Conservation (phyloP, 805 yeast species). For the Metschnikowia borealis region DNA sequence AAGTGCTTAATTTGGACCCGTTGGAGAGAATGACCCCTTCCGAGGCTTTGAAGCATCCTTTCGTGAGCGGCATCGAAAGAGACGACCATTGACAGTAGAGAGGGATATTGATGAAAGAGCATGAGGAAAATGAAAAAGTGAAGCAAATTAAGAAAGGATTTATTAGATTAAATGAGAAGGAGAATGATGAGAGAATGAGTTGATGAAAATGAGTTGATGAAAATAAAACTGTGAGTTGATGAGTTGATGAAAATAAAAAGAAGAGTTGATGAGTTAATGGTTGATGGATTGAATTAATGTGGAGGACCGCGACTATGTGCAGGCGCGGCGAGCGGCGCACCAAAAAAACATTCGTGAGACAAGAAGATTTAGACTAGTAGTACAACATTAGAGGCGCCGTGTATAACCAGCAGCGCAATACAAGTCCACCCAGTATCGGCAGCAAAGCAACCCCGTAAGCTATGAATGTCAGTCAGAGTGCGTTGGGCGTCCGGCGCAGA, state of each 20-base stretch:
- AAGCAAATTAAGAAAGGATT: too few species aligned
- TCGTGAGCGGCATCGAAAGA: slow-evolving; percentile 45
- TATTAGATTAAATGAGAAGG: too few species aligned
- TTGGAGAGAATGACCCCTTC: slow-evolving; percentile 96
- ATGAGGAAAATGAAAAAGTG: neutral
- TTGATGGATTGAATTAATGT: too few species aligned
- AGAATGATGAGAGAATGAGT: too few species aligned
- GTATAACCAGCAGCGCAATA: neutral
- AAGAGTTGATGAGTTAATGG: too few species aligned
- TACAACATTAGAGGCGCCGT: neutral
- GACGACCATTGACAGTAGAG: neutral
- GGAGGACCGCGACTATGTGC: too few species aligned
- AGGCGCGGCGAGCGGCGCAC: too few species aligned
- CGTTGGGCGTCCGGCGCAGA: slow-evolving; percentile 81
- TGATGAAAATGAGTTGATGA: too few species aligned
- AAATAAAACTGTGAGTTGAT: too few species aligned
- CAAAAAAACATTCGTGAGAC: neutral
- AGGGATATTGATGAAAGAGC: neutral
- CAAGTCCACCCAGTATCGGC: too few species aligned
- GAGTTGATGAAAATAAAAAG: too few species aligned
- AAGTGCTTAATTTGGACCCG: slow-evolving; percentile 81
- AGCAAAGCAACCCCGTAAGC: neutral
- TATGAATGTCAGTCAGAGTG: slow-evolving; percentile 88
- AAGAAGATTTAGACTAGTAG: neutral
- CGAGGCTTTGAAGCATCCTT: slow-evolving; percentile 90